Percentiles rank a stretch among this genome's conserved stretches.
These are phyloP conservation scores for Cryptosporidium meleagridis DNA, from an alignment of 169 alveolate genomes.

Conservation along the genomic window DNA sequence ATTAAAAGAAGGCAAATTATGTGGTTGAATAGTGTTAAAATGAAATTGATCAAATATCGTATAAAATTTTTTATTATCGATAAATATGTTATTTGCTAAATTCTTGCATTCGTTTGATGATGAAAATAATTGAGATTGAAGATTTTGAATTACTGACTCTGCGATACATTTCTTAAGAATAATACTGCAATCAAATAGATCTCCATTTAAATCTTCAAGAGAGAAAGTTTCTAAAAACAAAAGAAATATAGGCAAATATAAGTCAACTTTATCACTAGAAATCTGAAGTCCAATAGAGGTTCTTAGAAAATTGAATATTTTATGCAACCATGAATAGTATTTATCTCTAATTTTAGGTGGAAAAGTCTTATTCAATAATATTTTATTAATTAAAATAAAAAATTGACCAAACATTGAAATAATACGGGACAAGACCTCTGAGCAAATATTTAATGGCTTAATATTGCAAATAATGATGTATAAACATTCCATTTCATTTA, in stretches of 20 bases:
- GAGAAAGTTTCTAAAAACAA: constrained; percentile 11
- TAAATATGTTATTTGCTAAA: not conserved
- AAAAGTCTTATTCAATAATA: not conserved
- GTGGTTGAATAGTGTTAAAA: not conserved
- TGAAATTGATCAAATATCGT: not conserved
- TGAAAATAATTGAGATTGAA: constrained; percentile 30
- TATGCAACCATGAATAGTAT: not conserved
- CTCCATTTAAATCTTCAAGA: not conserved
- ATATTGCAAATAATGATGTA: constrained; percentile 3
- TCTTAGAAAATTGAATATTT: constrained; percentile 16
- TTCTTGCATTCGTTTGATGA: not conserved
- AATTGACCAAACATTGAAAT: constrained; percentile 1
- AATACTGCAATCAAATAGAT: not conserved
- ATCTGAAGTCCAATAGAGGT: constrained; percentile 35
- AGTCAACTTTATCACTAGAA: constrained; percentile 5
- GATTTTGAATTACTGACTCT: not conserved
- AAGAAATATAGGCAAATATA: constrained; percentile 8
- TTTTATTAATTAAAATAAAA: constrained; percentile 18
- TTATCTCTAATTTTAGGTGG: not conserved
- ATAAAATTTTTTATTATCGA: not conserved
- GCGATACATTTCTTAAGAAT: not conserved
- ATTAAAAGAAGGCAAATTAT: not conserved
- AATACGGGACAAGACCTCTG: not conserved
- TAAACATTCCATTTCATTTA: constrained; percentile 33
- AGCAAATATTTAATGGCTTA: not conserved